Conservation (phyloP, 2,329 filamentous ascomycete species). For the Cercospora zeina region DNA sequence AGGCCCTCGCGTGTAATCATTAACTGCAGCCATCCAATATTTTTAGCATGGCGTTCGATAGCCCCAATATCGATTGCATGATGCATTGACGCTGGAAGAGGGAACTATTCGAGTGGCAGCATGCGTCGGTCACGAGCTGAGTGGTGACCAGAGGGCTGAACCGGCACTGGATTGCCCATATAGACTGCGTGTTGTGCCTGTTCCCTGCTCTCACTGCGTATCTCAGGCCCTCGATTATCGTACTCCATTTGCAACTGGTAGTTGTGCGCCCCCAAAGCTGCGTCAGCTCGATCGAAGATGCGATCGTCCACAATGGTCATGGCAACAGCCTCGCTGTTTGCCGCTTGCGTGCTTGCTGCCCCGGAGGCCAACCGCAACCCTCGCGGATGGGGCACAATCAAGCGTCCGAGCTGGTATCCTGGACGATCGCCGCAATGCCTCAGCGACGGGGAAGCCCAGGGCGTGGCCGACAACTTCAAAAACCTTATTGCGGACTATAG, state of each 20-base stretch:
- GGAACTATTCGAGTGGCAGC: conserved; percentile 1
- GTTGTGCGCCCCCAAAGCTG: conserved; percentile 7
- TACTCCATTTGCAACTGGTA: neutral
- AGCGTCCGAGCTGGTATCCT: conserved; percentile 25
- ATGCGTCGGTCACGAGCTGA: neutral
- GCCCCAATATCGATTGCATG: conserved; percentile 1
- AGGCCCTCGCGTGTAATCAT: neutral
- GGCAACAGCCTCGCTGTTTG: conserved; percentile 21
- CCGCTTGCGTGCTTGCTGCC: conserved; percentile 20
- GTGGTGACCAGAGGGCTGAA: neutral
- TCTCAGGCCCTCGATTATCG: neutral
- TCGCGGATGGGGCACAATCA: conserved; percentile 19
- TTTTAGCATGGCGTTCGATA: conserved; percentile 6
- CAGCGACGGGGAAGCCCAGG: conserved; percentile 30
- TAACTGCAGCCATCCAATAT: neutral
- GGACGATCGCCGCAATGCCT: conserved; percentile 32
- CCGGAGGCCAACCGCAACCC: conserved; percentile 12
- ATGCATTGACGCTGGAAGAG: neutral
- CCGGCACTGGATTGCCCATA: conserved; percentile 2
- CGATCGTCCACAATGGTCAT: conserved; percentile 28
- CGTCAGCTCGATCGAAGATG: conserved; percentile 26
- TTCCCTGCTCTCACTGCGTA: conserved; percentile 9
- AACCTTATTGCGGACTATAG: conserved; percentile 39
- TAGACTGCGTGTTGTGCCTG: conserved; percentile 6
- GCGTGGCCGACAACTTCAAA: conserved; percentile 38